phyloP scores from a whole-genome alignment of 139 green algal species.

The Bryopsis sp. region DNA sequence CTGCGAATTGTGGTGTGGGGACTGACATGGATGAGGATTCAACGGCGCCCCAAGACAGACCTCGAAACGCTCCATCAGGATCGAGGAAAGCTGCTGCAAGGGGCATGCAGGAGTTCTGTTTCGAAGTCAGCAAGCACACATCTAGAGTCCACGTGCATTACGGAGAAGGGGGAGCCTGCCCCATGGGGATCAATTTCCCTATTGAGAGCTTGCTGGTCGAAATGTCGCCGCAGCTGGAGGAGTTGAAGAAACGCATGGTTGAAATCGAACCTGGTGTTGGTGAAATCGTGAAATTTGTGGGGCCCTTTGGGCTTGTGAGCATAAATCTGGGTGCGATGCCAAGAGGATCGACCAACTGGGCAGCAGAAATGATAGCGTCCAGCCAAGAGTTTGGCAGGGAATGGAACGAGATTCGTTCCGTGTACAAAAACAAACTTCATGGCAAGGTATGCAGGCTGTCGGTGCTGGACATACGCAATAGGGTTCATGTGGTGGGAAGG shows the following conservation, averaged over 20 bases:
- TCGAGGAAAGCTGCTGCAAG: background rate
- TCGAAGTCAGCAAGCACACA: slow-evolving; percentile 63
- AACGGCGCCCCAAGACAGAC: background rate
- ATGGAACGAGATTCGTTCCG: no score
- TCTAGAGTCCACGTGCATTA: slow-evolving; percentile 66
- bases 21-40: background rate
- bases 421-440: no score
- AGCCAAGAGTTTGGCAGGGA: no score
- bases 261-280: background rate
- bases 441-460: no score
- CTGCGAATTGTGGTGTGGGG: background rate
- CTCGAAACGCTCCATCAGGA: background rate
- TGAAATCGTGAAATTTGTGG: background rate
- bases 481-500: no score
- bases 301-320: background rate
- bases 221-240: slow-evolving; percentile 9
- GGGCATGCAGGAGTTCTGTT: slow-evolving; percentile 19
- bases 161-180: slow-evolving; percentile 39
- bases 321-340: no score
- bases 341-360: no score
- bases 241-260: slow-evolving; percentile 8
- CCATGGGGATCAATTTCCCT: slow-evolving; percentile 55
- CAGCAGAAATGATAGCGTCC: no score
- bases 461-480: no score
- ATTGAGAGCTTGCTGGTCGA: slow-evolving; percentile 48